Evolutionary conservation across 805 yeast species (phyloP).

Genomic region (Saccharomycopsis fibuligera): DNA sequence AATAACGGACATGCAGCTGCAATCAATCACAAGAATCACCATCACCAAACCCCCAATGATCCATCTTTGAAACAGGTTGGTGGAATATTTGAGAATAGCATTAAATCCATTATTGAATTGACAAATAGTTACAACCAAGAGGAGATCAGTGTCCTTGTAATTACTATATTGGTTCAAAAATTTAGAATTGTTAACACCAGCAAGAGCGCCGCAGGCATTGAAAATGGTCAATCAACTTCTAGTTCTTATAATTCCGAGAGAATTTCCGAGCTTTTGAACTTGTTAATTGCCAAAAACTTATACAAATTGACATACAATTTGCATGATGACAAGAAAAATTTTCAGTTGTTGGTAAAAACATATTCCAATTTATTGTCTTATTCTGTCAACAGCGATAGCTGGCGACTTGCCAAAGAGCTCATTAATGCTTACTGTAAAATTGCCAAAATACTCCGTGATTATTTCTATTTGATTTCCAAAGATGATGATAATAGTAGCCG

Average conservation of each 20-base stretch:
- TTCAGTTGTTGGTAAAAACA: slow-evolving; percentile 44
- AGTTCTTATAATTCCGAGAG: slow-evolving; percentile 37
- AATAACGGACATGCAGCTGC: background rate
- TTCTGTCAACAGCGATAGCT: slow-evolving; percentile 39
- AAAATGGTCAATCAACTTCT: slow-evolving; percentile 4
- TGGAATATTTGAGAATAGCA: slow-evolving; percentile 53
- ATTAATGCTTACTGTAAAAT: slow-evolving; percentile 44
- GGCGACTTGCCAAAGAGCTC: slow-evolving; percentile 34
- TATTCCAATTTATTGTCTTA: slow-evolving; percentile 44
- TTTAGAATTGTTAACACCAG: background rate
- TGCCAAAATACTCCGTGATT: slow-evolving; percentile 27
- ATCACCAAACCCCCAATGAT: background rate
- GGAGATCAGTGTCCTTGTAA: slow-evolving; percentile 68
- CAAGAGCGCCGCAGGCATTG: background rate
- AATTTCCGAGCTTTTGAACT: slow-evolving; percentile 59
- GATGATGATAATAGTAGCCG: background rate
- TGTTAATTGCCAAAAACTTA: slow-evolving; percentile 12
- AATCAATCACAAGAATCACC: too few relatives aligned
- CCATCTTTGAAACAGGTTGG: slow-evolving; percentile 3
- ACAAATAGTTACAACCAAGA: slow-evolving; percentile 62
- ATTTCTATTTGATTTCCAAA: slow-evolving; percentile 16
- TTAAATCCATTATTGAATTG: slow-evolving; percentile 60
- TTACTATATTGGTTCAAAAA: slow-evolving; percentile 79
- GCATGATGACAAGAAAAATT: slow-evolving; percentile 13
- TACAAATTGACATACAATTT: slow-evolving; percentile 9